Evolutionary conservation across 768 basidiomycete species (phyloP), one percentile per base, ranked within the genome.

Genomic region (Suillus fuscotomentosus): DNA sequence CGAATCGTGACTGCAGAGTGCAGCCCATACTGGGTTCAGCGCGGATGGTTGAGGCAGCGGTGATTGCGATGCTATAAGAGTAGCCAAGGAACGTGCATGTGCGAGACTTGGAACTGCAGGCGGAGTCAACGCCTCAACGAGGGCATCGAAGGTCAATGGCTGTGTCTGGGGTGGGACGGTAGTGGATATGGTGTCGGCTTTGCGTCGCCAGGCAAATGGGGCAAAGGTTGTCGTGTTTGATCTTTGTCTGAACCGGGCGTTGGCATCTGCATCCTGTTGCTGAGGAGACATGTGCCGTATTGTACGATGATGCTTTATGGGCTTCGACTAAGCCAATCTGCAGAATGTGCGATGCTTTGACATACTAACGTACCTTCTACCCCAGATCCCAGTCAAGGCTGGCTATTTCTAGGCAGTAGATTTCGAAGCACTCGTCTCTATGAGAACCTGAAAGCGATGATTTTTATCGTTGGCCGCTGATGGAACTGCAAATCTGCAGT

Each of bases 101-200:
- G 74, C 67, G 5, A 91, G 76, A 66, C 88, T 90, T 5, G 92
- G 91, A 9, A 91, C 90, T 7, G 82, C 79, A 43, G 83, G 84
- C 13, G 83, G 80, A 7, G 82, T 78, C 47, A 84, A 71, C 20
- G 75, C 75, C 57, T 80, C 77, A n/a, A 84, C 73, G 47, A 84
- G 76, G 24, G 71, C 77, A 43, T 90, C 89, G 48, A 81, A 74
- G 14, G 81, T 60, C 43, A 70, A 65, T 15, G 67, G 17, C 43
- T 66, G 63, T 42, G 66, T 65, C 20, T 80, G 73, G 38, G 76
- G 70, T 15, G 74, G 74, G 15, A 74, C 60, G 9, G 76, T 63
- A 36, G 66, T 70, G 8, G 73, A 67, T 36, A 76, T 69, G 17
- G 76, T 72, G 66, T 77, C 74, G 51, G 67, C 53, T 63, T 70